A percentile compares a stretch with the other conserved stretches of the same genome.
Conservation (phyloP, 1,284 basidiomycete species). For the Porogramme epimiltina region DNA sequence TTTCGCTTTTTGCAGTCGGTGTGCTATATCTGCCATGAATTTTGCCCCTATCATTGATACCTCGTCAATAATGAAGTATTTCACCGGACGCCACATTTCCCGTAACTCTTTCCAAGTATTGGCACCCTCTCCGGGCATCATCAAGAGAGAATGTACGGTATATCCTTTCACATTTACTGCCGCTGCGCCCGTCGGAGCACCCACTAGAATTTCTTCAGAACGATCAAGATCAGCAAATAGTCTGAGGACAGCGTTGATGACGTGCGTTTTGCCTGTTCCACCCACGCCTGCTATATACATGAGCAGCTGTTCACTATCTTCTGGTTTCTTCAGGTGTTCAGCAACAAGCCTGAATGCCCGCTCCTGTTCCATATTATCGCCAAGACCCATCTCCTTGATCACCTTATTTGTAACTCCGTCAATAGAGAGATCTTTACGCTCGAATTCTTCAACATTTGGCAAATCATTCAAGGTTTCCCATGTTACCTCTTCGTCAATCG, state of each 20-base stretch:
- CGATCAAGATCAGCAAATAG: neutral
- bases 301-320: conserved; percentile 6
- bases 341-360: conserved; percentile 3
- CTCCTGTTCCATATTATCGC: neutral
- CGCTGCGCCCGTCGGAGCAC: conserved; percentile 13
- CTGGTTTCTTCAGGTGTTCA: neutral
- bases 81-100: neutral
- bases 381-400: neutral
- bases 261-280: conserved; percentile 20
- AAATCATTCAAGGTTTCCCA: too few relatives aligned
- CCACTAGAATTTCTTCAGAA: neutral
- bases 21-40: neutral
- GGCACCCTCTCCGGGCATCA: neutral
- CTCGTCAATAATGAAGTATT: conserved; percentile 6
- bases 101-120: neutral
- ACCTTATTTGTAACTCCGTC: too few relatives aligned
- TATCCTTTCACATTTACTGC: conserved; percentile 10
- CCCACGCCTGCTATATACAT: conserved; percentile 18
- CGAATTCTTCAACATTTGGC: too few relatives aligned
- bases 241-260: conserved; percentile 11
- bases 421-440: too few relatives aligned
- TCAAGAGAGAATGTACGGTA: conserved; percentile 13
- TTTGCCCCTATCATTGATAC: conserved; percentile 5
- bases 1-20: conserved; percentile 2
- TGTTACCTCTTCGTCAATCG: too few relatives aligned